Conservation (phyloP, 2,329 filamentous ascomycete genomes). For the Colletotrichum musicola region DNA sequence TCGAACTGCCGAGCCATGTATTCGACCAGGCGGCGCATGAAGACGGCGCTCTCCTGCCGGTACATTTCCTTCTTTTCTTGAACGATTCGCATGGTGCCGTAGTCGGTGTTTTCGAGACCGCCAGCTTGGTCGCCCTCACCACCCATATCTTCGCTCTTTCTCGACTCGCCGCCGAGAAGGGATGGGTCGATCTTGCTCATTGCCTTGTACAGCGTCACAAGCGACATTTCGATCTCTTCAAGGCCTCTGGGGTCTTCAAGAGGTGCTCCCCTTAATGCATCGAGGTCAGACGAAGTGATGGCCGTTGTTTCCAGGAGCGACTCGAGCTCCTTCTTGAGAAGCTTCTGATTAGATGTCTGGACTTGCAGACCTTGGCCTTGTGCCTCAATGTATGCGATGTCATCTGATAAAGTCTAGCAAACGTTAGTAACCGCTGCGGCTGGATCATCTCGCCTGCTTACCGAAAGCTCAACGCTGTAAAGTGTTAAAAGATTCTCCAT, state of each 20-base stretch:
- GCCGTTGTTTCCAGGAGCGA: slow-evolving; percentile 91
- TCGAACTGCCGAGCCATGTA: slow-evolving; percentile 88
- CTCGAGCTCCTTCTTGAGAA: slow-evolving; percentile 90
- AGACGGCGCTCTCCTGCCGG: slow-evolving; percentile 78
- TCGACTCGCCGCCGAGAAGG: slow-evolving; percentile 67
- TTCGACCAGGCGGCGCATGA: slow-evolving; percentile 83
- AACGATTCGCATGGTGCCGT: slow-evolving; percentile 91
- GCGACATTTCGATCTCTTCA: slow-evolving; percentile 80
- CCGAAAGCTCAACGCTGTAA: slow-evolving; percentile 93
- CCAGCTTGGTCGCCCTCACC: slow-evolving; percentile 57
- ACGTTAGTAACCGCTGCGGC: slow-evolving; percentile 41
- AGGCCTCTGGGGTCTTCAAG: slow-evolving; percentile 79
- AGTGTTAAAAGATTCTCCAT: slow-evolving; percentile 93
- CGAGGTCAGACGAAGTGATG: slow-evolving; percentile 82
- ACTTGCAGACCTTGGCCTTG: slow-evolving; percentile 97
- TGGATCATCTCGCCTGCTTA: slow-evolving; percentile 59
- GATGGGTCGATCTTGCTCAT: slow-evolving; percentile 94
- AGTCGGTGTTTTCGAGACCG: slow-evolving; percentile 70
- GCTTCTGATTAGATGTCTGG: slow-evolving; percentile 95
- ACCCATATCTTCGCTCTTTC: slow-evolving; percentile 63
- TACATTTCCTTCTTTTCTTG: slow-evolving; percentile 96
- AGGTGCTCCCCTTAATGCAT: slow-evolving; percentile 78
- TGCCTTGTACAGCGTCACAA: slow-evolving; percentile 89
- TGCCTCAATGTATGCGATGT: slow-evolving; percentile 97
- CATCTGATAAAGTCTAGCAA: slow-evolving; percentile 86